A percentile compares a stretch with the other conserved stretches of the same genome.
phyloP scores from a whole-genome alignment of 2,329 filamentous ascomycete genomes.

The Exophiala dermatitidis region DNA sequence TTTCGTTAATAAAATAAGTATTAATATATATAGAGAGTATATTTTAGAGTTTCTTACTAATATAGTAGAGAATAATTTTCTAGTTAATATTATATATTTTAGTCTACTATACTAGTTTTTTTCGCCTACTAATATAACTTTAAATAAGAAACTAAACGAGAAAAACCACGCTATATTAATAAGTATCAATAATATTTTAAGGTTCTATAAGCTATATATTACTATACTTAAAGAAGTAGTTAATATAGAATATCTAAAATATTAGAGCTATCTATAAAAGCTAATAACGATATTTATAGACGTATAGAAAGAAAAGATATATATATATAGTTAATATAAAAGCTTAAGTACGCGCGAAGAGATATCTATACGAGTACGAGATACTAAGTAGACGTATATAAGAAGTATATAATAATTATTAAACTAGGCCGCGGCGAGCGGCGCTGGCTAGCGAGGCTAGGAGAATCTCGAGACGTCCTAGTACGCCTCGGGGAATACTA shows the following conservation, averaged over 20 bases:
- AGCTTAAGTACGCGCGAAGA: no score
- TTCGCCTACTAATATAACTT: slow-evolving; percentile 61
- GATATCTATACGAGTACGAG: no score
- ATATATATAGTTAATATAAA: no score
- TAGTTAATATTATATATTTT: slow-evolving; percentile 64
- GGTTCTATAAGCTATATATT: slow-evolving; percentile 55
- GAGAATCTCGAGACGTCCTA: no score
- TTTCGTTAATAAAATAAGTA: slow-evolving; percentile 36
- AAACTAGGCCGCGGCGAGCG: no score
- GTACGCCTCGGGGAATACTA: no score
- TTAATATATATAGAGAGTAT: slow-evolving; percentile 22
- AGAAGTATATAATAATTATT: no score
- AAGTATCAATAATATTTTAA: slow-evolving; percentile 47
- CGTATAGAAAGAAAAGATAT: no score
- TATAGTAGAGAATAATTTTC: slow-evolving; percentile 16
- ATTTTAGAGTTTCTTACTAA: slow-evolving; percentile 41
- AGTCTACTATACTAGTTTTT: slow-evolving; percentile 73
- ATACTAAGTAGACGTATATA: no score
- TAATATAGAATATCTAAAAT: slow-evolving; percentile 52
- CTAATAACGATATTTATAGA: slow-evolving; percentile 59
- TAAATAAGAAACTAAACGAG: slow-evolving; percentile 52
- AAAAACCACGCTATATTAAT: slow-evolving; percentile 56
- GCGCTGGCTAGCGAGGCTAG: no score
- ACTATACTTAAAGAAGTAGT: slow-evolving; percentile 75
- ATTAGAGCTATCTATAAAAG: slow-evolving; percentile 50